A percentile compares a stretch with the other conserved stretches of the same genome.
phyloP scores from a whole-genome alignment of 371 early-diverging fungal species.

The Phascolomyces articulosus region DNA sequence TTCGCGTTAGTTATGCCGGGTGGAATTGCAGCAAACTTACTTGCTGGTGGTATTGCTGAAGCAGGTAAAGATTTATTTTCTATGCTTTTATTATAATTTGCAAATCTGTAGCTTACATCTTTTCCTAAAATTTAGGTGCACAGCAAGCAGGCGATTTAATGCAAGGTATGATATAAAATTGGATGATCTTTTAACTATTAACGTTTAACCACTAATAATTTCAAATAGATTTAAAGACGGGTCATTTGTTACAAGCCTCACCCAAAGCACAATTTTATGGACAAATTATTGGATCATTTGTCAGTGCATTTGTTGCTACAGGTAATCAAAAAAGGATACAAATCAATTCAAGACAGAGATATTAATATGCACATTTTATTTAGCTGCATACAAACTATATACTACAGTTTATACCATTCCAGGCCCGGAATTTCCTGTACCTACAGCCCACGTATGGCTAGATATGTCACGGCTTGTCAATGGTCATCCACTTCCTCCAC shows the following conservation, averaged over 20 bases:
- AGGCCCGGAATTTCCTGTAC: constrained; percentile 73
- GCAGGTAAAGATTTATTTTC: constrained; percentile 54
- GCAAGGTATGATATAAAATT: constrained; percentile 45
- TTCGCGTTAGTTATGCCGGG: constrained; percentile 79
- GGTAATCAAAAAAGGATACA: constrained; percentile 16
- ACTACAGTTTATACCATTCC: constrained; percentile 74
- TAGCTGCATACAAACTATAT: constrained; percentile 71
- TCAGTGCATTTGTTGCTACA: constrained; percentile 54
- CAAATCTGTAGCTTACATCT: no score
- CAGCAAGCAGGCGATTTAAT: constrained; percentile 82
- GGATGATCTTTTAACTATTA: not conserved
- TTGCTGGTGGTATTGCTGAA: constrained; percentile 88
- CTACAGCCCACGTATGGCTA: constrained; percentile 82
- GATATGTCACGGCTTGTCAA: constrained; percentile 84
- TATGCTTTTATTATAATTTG: no score
- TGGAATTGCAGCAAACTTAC: constrained; percentile 76
- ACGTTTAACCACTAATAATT: not conserved
- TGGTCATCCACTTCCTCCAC: constrained; percentile 73
- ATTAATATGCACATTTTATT: no score
- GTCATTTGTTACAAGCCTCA: constrained; percentile 78
- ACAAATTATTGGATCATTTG: constrained; percentile 81
- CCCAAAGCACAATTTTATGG: constrained; percentile 88
- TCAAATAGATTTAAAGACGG: constrained; percentile 78
- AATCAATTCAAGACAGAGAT: no score
- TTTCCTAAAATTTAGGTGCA: constrained; percentile 25